Percentiles rank a stretch among this genome's conserved stretches.
Evolutionary conservation across 179 eudicot species (phyloP).

Genomic region (Beta corolliflora): DNA sequence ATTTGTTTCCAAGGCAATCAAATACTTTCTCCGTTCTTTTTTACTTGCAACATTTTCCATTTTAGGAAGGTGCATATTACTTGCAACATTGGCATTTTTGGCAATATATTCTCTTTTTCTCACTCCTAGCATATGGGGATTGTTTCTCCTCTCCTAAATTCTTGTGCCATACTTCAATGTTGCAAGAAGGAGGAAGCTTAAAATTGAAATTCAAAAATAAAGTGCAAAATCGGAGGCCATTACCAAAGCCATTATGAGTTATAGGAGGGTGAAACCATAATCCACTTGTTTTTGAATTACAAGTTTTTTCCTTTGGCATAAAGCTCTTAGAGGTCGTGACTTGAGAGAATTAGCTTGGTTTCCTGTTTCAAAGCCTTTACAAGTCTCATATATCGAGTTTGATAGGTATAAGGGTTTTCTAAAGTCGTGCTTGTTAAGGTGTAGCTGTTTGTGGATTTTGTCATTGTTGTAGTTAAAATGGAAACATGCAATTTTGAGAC

Average conservation of each 20-base stretch:
- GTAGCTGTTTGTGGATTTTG: background rate
- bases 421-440: background rate
- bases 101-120: no score
- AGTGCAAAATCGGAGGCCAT: background rate
- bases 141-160: no score
- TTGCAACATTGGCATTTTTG: no score
- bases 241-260: background rate
- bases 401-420: background rate
- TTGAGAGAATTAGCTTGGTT: background rate
- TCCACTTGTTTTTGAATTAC: background rate
- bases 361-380: background rate
- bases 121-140: no score
- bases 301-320: background rate
- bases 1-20: background rate
- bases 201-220: background rate
- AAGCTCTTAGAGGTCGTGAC: background rate
- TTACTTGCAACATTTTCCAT: no score
- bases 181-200: background rate
- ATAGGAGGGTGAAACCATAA: background rate
- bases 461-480: background rate
- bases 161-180: no score
- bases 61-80: no score
- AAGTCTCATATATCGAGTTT: background rate
- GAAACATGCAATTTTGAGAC: background rate
- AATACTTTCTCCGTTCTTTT: background rate